These are phyloP conservation scores for Penicillium herquei DNA, from an alignment of 495 filamentous ascomycete genomes.

Conservation along the genomic window DNA sequence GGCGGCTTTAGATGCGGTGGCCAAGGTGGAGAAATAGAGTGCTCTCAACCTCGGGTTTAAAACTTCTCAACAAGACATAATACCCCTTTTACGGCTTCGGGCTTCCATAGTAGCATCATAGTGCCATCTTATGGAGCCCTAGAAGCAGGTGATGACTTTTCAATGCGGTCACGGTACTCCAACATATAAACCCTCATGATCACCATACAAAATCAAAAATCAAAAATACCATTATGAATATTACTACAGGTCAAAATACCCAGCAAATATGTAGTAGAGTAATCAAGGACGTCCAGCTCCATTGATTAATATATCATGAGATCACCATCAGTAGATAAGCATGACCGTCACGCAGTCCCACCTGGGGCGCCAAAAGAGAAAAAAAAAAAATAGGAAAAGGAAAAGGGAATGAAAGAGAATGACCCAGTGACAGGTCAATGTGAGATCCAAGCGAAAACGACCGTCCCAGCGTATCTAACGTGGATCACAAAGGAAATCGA, in stretches of 20 bases:
- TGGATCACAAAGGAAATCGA: background rate
- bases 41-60: background rate
- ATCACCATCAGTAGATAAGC: conserved; percentile 6
- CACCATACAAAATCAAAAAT: no score
- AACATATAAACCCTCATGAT: no score
- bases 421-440: no score
- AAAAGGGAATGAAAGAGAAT: background rate
- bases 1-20: conserved; percentile 47
- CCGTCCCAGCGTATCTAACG: background rate
- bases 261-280: background rate
- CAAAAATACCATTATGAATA: no score
- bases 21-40: conserved; percentile 16
- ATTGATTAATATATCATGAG: conserved; percentile 10
- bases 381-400: background rate
- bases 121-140: no score
- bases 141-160: no score
- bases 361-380: background rate
- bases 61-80: background rate
- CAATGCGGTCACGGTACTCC: no score
- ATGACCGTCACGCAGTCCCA: conserved; percentile 4
- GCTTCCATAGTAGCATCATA: background rate
- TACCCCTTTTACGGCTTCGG: background rate
- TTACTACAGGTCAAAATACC: no score
- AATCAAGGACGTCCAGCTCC: conserved; percentile 20
- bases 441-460: no score